Evolutionary conservation across 1,139 yeast genomes (phyloP).

Genomic region (Candida mesenterica): DNA sequence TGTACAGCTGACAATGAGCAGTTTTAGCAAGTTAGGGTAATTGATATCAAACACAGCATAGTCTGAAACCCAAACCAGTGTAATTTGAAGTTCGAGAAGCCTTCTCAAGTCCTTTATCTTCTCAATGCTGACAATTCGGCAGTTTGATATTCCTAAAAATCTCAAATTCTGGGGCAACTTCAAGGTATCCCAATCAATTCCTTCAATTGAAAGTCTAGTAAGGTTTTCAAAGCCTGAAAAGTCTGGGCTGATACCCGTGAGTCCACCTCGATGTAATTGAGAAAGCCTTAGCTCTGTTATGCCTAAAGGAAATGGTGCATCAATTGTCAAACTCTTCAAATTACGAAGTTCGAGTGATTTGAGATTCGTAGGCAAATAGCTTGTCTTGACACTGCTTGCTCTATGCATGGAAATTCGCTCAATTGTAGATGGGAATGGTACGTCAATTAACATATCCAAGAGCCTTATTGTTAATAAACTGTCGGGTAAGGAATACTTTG

Average conservation of each 20-base stretch:
- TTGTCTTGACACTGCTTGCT: not conserved
- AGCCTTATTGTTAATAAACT: not conserved
- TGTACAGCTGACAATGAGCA: not conserved
- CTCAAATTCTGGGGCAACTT: not conserved
- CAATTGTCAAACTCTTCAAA: not conserved
- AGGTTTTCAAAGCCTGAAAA: not conserved
- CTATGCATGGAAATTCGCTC: not conserved
- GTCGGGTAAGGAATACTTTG: not conserved
- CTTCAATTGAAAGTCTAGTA: not conserved
- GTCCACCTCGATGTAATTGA: not conserved
- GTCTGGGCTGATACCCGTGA: not conserved
- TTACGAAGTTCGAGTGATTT: conserved; percentile 1
- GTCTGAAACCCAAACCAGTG: not conserved
- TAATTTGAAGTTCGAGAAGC: not conserved
- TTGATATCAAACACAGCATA: not conserved
- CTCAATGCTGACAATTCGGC: not conserved
- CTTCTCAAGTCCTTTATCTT: not conserved
- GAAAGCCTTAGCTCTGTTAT: not conserved
- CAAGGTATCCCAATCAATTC: not conserved
- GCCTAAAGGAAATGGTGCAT: not conserved
- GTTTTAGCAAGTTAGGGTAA: not conserved
- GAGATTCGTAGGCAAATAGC: not conserved
- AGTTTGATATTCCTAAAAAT: not conserved
- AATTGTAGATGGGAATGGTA: conserved; percentile 5
- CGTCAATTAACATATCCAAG: not conserved